Evolutionary conservation across 2,329 filamentous ascomycete species (phyloP), one percentile per base, ranked within the genome.

Genomic region (Curvularia spicifera): DNA sequence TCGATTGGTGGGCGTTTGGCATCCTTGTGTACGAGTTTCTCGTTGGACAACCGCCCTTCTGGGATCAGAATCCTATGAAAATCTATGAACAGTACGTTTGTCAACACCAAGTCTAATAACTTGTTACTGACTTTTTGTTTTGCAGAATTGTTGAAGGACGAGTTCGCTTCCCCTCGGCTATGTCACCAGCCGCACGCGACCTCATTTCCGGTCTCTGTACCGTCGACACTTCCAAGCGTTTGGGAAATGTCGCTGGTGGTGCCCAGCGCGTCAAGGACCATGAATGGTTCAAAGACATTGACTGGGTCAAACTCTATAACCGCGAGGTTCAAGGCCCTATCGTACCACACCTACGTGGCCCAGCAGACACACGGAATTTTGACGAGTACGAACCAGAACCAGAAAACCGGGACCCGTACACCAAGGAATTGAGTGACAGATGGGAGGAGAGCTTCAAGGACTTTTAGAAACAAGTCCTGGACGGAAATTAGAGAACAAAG

Each of bases 1-100:
- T 94, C 35, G 91, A 94, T 80, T 94, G 91, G 91, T 94, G 91
- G 91, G 91, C 91, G 0, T 82, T 95, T 66, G 91, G 91, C 26
- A 93, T 94, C 65, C 78, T 95, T 56, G 88, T 94, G 58, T 94
- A 92, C 76, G 91, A 95, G 73, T 94, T 94, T 72, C 79, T 94
- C 48, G 92, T 91, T 9, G 91, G 91, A 28, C 93, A 93, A 71
- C 91, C 91, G 13, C 91, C 91, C 0, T 95, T 94, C 73, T 95
- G 91, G 90, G 89, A 93, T 71, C 88, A 91, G 64, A 94, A 93
- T 65, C 91, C 91, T 1, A 91, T 94, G 65, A 91, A 93, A 74
- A 94, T 94, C 57, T 94, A 94, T 78, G 91, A 92, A 75, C 86
- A 83, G 79, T 81, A 71, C 56, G 74, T 24, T 15, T 45, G 26